Evolutionary conservation across 2,329 filamentous ascomycete genomes (phyloP).

Genomic region (Aureobasidium sp.): DNA sequence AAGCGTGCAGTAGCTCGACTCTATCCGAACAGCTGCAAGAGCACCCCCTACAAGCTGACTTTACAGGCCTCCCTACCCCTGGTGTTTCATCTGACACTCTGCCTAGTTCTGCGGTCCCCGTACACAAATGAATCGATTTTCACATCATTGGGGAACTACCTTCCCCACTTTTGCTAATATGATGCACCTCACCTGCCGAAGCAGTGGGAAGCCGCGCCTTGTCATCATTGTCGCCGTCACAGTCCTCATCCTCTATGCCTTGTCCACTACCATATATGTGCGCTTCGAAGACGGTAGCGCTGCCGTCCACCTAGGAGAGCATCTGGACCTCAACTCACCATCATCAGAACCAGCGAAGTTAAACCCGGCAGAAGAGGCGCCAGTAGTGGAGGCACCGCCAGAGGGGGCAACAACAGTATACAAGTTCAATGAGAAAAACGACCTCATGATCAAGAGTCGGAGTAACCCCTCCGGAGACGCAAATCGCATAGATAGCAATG

Average conservation of each 20-base stretch:
- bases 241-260: not conserved
- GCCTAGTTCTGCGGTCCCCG: not conserved
- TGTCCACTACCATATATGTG: not conserved
- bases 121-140: not conserved
- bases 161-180: slow-evolving; percentile 16
- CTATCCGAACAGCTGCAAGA: too few relatives aligned
- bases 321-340: not conserved
- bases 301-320: not conserved
- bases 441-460: not conserved
- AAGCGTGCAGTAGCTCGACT: too few relatives aligned
- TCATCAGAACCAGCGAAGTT: not conserved
- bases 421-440: not conserved
- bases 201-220: not conserved
- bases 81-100: not conserved
- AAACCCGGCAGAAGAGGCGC: not conserved
- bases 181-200: not conserved
- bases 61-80: not conserved
- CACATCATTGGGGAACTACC: not conserved
- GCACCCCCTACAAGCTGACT: too few relatives aligned
- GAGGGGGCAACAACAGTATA: not conserved
- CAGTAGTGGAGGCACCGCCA: not conserved
- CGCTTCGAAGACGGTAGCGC: not conserved
- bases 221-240: not conserved
- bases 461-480: not conserved
- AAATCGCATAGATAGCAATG: not conserved